A percentile compares a stretch with the other conserved stretches of the same genome.
phyloP scores from a whole-genome alignment of 345 rosid genomes.

The Syzygium grande region DNA sequence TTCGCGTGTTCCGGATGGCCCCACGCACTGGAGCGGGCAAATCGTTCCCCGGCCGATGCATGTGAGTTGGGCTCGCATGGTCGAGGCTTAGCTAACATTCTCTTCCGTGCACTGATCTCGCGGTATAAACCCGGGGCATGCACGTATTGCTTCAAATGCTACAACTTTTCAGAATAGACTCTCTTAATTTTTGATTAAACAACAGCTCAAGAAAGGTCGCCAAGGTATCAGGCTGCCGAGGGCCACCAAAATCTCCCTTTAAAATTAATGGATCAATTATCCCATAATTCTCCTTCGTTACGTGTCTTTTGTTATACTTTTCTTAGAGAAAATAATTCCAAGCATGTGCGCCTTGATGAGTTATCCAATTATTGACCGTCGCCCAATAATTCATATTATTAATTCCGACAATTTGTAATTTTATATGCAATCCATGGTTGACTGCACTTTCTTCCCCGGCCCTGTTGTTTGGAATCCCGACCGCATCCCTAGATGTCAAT shows the following conservation, averaged over 20 bases:
- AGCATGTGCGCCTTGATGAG: not conserved
- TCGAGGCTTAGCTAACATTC: not conserved
- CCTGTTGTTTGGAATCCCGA: not conserved
- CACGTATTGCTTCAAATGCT: not conserved
- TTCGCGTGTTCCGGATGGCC: not conserved
- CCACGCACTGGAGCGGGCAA: not conserved
- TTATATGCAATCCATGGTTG: not conserved
- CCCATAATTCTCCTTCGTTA: not conserved
- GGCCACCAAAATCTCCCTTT: not conserved
- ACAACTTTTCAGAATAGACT: not conserved
- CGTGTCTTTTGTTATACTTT: not conserved
- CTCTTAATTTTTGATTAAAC: not conserved
- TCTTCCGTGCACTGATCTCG: not conserved
- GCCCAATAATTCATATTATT: not conserved
- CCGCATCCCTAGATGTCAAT: not conserved
- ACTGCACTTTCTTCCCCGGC: not conserved
- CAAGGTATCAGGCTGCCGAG: not conserved
- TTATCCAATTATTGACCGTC: not conserved
- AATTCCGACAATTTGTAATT: not conserved
- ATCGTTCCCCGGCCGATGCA: not conserved
- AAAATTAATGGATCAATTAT: not conserved
- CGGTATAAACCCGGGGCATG: not conserved
- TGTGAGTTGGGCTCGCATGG: not conserved
- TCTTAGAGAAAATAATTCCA: not conserved
- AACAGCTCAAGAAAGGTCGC: not conserved